Evolutionary conservation across 805 yeast species (phyloP).

Genomic region (Ogataea glucozyma): DNA sequence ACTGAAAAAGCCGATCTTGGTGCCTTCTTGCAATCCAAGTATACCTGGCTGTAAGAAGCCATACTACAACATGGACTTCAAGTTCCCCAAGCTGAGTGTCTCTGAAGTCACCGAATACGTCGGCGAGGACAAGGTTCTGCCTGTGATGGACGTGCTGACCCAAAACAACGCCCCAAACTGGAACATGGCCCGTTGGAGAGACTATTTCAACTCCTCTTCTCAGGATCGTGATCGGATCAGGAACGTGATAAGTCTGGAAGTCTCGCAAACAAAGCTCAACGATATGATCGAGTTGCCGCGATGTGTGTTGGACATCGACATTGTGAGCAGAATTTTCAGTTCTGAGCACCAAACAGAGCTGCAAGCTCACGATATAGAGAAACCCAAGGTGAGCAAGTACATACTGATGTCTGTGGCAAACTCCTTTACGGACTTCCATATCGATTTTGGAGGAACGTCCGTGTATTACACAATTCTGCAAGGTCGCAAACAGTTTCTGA

Average conservation of each 20-base stretch:
- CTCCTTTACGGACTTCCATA: constrained; percentile 86
- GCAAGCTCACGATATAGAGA: constrained; percentile 21
- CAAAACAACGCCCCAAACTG: constrained; percentile 70
- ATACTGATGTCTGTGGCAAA: constrained; percentile 82
- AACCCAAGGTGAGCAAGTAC: constrained; percentile 71
- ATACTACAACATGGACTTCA: constrained; percentile 21
- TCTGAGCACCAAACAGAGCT: constrained; percentile 18
- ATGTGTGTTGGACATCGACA: constrained; percentile 63
- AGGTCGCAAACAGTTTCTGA: constrained; percentile 74
- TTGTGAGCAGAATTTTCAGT: constrained; percentile 68
- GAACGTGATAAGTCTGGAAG: constrained; percentile 81
- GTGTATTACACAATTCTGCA: constrained; percentile 80
- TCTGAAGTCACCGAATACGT: constrained; percentile 55
- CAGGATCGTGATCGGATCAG: constrained; percentile 61
- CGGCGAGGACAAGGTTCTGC: constrained; percentile 65
- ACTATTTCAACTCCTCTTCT: constrained; percentile 55
- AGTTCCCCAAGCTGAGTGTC: constrained; percentile 58
- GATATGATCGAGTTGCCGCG: constrained; percentile 57
- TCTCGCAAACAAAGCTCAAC: constrained; percentile 58
- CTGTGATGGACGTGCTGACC: constrained; percentile 87
- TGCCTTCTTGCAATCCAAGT: constrained; percentile 30
- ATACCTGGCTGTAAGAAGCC: constrained; percentile 9
- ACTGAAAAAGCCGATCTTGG: constrained; percentile 34
- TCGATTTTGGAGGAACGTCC: constrained; percentile 91
- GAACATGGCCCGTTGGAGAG: constrained; percentile 72